Base-by-base conservation (phyloP, 768 basidiomycete genomes). In the Termitomyces sp. region DNA sequence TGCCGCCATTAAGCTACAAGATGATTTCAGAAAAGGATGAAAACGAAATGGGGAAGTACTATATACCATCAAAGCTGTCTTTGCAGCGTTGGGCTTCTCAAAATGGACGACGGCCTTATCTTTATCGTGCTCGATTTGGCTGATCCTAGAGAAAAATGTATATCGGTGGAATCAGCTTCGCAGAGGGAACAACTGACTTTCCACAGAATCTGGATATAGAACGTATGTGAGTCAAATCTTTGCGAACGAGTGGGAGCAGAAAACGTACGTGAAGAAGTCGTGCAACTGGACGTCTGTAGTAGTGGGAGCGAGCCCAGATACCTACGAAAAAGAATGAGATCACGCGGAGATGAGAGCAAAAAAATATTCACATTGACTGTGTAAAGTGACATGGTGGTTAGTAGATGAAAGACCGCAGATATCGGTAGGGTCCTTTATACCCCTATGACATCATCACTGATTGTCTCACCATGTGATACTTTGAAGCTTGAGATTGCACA, bases 31-130 rank as follows among this genome's bases (percentile, higher is more conserved):
- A 2, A 10, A 5, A 7, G 42, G 44, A 47, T 48, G 13, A 37
- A 34, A 45, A 34, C 22, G 46, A 13, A 54, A 12, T 20, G 30
- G 53, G 18, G 18, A 18, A 2, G 4, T 33, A 27, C n/a, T 30
- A n/a, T 4, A 33, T 18, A 88, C 85, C 87, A 96, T 91, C 50
- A 91, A 71, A 13, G 93, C 94, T 0, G 94, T 96, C 73, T 87
- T 87, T 6, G 88, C 93, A 1, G 94, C 89, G 3, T 83, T 84
- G 5, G 83, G 73, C 72, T 95, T 97, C 71, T 91, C 88, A 67
- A 97, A 98, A 51, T 83, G 73, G 63, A 98, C 84, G 30, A 78
- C 78, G n/a, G 95, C 95, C 5, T 60, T 70, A 24, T 62, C 53
- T 47, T 70, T 69, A 20, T 76, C 74, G 48, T 68, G 68, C 27